Evolutionary conservation across 2,329 filamentous ascomycete genomes (phyloP).

Genomic region (Aspergillus pseudoterreus): DNA sequence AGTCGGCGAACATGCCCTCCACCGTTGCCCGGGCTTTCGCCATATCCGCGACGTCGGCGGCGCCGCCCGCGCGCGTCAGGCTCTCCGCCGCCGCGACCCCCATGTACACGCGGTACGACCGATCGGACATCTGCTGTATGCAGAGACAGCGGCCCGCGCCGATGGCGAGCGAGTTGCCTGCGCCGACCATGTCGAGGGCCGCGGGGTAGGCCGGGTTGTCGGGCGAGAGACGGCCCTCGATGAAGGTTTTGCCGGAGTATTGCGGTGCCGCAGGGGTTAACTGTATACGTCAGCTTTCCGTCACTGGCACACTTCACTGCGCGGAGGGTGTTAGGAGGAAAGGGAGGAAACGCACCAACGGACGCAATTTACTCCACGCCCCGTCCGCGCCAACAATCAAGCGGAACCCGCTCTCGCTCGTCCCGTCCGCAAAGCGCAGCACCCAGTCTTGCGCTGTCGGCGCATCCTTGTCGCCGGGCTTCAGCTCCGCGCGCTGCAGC

Average conservation of each 20-base stretch:
- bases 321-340: too few species aligned
- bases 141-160: slow-evolving; percentile 11
- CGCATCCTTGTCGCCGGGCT: not conserved
- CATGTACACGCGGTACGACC: slow-evolving; percentile 20
- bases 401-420: slow-evolving; percentile 33
- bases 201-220: slow-evolving; percentile 25
- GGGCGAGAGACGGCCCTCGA: slow-evolving; percentile 21
- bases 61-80: not conserved
- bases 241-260: slow-evolving; percentile 33
- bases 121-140: slow-evolving; percentile 15
- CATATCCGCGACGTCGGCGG: not conserved
- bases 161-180: not conserved
- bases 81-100: slow-evolving; percentile 9
- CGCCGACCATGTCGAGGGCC: slow-evolving; percentile 15
- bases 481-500: not conserved
- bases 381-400: slow-evolving; percentile 50
- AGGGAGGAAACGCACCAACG: slow-evolving; percentile 17
- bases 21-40: not conserved
- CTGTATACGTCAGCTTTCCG: slow-evolving; percentile 7
- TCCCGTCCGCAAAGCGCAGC: slow-evolving; percentile 28
- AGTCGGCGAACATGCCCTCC: slow-evolving; percentile 3
- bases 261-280: slow-evolving; percentile 31
- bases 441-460: not conserved
- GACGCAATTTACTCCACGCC: slow-evolving; percentile 41
- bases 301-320: too few species aligned